Percentiles rank a stretch among this genome's conserved stretches.
Evolutionary conservation across 345 rosid species (phyloP).

Genomic region (Abelmoschus esculentus): DNA sequence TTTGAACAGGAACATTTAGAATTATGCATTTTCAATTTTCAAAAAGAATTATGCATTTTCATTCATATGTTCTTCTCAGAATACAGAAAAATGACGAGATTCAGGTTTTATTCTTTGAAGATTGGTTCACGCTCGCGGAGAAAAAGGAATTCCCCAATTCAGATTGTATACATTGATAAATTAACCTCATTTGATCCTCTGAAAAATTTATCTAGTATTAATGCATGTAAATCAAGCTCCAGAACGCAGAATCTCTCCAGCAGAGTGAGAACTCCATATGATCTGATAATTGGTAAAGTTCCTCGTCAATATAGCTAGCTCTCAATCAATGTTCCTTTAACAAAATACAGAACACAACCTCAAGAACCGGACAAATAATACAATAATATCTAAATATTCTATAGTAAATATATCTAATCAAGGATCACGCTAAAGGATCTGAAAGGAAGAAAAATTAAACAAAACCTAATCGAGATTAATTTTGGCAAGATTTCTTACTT

Average conservation of each 20-base stretch:
- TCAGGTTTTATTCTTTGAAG: too few relatives aligned
- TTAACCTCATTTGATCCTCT: too few relatives aligned
- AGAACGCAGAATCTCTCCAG: too few relatives aligned
- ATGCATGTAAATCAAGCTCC: too few relatives aligned
- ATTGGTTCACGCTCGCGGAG: too few relatives aligned
- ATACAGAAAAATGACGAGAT: too few relatives aligned
- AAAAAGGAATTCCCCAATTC: not conserved
- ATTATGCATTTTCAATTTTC: too few relatives aligned
- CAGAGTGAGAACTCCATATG: constrained; percentile 25
- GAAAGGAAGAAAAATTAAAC: not conserved
- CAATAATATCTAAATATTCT: not conserved
- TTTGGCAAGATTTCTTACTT: not conserved
- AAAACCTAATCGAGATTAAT: not conserved
- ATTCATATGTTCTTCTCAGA: too few relatives aligned
- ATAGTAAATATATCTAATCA: not conserved
- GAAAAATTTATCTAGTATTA: too few relatives aligned
- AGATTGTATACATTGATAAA: not conserved
- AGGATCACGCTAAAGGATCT: not conserved
- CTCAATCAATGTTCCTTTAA: constrained; percentile 8
- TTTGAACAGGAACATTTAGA: too few relatives aligned
- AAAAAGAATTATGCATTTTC: too few relatives aligned
- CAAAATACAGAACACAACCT: not conserved
- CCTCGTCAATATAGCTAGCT: constrained; percentile 8
- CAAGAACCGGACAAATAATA: not conserved
- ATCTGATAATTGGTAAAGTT: not conserved